A percentile compares a stretch with the other conserved stretches of the same genome.
Conservation (phyloP, 805 yeast genomes). For the Candida sithepensis region DNA sequence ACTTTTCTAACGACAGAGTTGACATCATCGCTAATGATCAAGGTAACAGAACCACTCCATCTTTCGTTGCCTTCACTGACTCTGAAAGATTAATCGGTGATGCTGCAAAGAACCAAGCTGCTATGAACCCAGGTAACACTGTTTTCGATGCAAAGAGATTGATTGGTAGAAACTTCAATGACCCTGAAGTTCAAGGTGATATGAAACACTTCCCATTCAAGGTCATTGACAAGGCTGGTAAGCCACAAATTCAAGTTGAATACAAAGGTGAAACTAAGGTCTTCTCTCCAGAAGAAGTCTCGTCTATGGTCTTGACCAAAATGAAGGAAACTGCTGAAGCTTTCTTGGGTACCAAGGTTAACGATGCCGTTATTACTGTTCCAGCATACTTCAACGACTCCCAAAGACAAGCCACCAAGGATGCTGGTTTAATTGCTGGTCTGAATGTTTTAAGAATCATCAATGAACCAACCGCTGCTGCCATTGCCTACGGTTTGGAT, state of each 20-base stretch:
- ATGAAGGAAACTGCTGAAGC: conserved; percentile 98
- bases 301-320: conserved; percentile 83
- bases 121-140: conserved; percentile 71
- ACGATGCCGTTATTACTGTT: conserved; percentile 87
- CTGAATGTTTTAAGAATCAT: conserved; percentile 86
- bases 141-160: conserved; percentile 79
- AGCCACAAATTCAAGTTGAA: conserved; percentile 82
- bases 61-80: conserved; percentile 92
- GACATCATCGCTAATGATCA: conserved; percentile 97
- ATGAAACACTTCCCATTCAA: conserved; percentile 65
- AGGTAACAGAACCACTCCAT: conserved; percentile 97
- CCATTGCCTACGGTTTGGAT: conserved; percentile 92
- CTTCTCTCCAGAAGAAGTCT: conserved; percentile 92
- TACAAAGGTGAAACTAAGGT: conserved; percentile 80
- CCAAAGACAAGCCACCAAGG: conserved; percentile 92
- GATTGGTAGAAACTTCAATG: conserved; percentile 69
- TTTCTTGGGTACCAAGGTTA: conserved; percentile 79
- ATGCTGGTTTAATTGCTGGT: conserved; percentile 97
- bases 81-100: conserved; percentile 87
- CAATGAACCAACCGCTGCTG: conserved; percentile 92
- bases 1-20: conserved; percentile 43
- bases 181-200: conserved; percentile 68
- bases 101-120: conserved; percentile 77
- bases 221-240: conserved; percentile 68
- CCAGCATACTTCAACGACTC: conserved; percentile 91